Evolutionary conservation across 2,329 filamentous ascomycete species (phyloP), one percentile per base, ranked within the genome.

Genomic region (Phoma herbarum): DNA sequence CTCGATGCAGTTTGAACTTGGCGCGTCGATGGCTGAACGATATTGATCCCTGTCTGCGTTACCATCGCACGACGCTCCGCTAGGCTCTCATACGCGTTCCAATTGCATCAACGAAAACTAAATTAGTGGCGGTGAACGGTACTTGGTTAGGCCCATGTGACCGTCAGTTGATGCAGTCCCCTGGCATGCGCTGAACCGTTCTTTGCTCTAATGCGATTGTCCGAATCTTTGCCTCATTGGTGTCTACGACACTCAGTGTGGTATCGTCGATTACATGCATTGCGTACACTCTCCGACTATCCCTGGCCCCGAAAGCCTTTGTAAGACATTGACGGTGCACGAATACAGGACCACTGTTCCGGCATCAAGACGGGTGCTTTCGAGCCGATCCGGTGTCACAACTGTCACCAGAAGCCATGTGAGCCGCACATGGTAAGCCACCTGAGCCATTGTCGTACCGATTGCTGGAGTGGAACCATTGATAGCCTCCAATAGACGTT

Each of bases 361-460:
- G 65, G 62, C 52, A 51, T 53, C 56, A 57, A 44, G 25, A 52
- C 45, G 55, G 54, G 57, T 50, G 39, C 57, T 48, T 58, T 65
- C 68, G 66, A 68, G 63, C 67, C 68, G 68, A 68, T 68, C 71
- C 68, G 66, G 64, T 65, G 66, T 69, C 66, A 71, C 68, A 63
- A 55, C 69, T 75, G 68, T 75, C 72, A 76, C 63, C 64, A 51
- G 48, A 64, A 65, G 62, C 70, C 72, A 75, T 73, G 70, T 68
- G 65, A 65, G 51, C 42, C 59, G 57, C 67, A 65, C 66, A 64
- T 70, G 67, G 67, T 67, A 62, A 63, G 61, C 67, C 61, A 57
- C 56, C 39, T 37, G 42, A 59, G 60, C 61, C 58, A 64, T 52
- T 26, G 64, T 65, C 18, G 64, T 64, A 69, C 70, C 61, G 31